phyloP scores from a whole-genome alignment of 305 asterid species.

The Plantago rigida region DNA sequence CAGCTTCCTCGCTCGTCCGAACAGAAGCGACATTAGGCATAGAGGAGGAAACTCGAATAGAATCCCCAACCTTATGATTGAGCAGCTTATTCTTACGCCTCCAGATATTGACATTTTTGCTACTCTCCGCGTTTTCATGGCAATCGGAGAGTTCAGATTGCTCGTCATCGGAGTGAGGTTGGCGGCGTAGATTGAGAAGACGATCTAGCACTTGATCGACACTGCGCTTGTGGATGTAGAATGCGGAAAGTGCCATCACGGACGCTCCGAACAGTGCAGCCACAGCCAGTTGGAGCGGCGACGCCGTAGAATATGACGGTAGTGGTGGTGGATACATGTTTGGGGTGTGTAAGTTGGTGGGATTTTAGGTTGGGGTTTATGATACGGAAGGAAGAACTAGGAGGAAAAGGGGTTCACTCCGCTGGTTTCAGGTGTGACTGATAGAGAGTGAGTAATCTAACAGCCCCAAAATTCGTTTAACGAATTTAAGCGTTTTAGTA shows the following conservation, averaged over 20 bases:
- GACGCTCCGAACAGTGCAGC: constrained; percentile 95
- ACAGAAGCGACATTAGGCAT: constrained; percentile 32
- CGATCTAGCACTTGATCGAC: constrained; percentile 81
- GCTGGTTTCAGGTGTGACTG: neutral
- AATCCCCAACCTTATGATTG: constrained; percentile 25
- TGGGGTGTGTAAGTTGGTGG: constrained; percentile 3
- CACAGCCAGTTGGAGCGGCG: constrained; percentile 53
- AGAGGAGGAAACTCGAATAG: neutral
- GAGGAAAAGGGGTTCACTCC: no score
- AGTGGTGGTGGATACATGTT: constrained; percentile 32
- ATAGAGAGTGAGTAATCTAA: no score
- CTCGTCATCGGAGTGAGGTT: constrained; percentile 28
- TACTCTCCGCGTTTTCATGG: constrained; percentile 24
- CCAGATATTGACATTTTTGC: constrained; percentile 29
- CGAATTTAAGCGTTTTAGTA: no score
- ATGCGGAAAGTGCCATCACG: constrained; percentile 78
- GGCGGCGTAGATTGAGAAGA: constrained; percentile 59
- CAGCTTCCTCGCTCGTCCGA: constrained; percentile 32
- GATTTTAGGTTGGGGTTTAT: constrained; percentile 5
- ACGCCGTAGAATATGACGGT: constrained; percentile 31
- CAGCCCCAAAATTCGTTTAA: no score
- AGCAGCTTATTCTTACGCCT: constrained; percentile 25
- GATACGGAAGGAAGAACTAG: neutral
- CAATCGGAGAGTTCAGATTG: constrained; percentile 28
- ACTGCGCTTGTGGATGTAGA: constrained; percentile 81